These are phyloP conservation scores for Inosperma sp. DNA, from an alignment of 768 basidiomycete genomes.

Conservation along the genomic window DNA sequence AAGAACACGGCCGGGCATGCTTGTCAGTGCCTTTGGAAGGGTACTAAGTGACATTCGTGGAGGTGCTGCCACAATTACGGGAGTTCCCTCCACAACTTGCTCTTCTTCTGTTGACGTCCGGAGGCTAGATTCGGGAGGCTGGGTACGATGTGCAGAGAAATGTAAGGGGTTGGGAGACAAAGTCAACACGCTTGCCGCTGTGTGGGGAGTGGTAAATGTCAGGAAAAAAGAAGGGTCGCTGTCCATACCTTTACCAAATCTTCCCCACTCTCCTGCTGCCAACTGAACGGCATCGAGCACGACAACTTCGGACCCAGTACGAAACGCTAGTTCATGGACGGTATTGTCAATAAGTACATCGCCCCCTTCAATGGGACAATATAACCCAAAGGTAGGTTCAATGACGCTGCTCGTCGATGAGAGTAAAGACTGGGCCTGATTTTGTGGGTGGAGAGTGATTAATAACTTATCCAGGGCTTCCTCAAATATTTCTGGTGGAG, in stretches of 20 bases:
- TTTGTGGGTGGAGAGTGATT: constrained; percentile 76
- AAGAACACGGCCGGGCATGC: constrained; percentile 36
- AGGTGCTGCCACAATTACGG: constrained; percentile 28
- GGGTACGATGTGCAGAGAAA: constrained; percentile 38
- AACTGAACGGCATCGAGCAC: constrained; percentile 81
- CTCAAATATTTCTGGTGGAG: constrained; percentile 71
- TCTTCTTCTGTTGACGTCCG: constrained; percentile 44
- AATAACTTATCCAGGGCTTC: constrained; percentile 72
- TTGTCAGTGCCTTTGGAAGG: constrained; percentile 36
- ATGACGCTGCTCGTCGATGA: constrained; percentile 46
- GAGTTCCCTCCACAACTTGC: constrained; percentile 27
- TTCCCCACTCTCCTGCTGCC: constrained; percentile 84
- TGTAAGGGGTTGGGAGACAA: constrained; percentile 76
- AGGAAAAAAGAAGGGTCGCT: background rate
- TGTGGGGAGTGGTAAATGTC: background rate
- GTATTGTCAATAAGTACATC: constrained; percentile 79
- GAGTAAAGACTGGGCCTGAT: constrained; percentile 69
- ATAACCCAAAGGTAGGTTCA: constrained; percentile 82
- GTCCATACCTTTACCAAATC: constrained; percentile 68
- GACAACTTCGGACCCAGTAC: constrained; percentile 74
- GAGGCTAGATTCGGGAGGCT: constrained; percentile 16
- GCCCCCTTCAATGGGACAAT: constrained; percentile 83
- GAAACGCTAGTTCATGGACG: constrained; percentile 69
- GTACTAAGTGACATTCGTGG: constrained; percentile 40
- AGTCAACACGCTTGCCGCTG: constrained; percentile 67